Percentiles rank a stretch among this genome's conserved stretches.
Evolutionary conservation across 108 stramenopile species (phyloP).

Genomic region (Stephanodiscus triporus): DNA sequence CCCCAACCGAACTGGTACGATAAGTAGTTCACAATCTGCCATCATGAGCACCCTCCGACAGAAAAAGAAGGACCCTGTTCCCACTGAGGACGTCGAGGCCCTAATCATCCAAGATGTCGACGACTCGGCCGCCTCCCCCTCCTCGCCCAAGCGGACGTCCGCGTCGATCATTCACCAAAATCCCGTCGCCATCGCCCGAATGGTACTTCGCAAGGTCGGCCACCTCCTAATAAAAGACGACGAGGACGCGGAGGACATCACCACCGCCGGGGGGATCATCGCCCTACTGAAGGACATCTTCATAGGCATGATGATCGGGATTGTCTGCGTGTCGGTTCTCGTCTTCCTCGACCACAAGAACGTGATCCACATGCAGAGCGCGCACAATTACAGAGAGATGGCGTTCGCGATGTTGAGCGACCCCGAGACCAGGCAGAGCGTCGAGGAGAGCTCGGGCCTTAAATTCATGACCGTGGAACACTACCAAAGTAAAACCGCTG

Average conservation of each 20-base stretch:
- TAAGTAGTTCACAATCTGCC: too few species aligned
- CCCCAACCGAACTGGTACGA: too few species aligned
- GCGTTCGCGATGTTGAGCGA: constrained; percentile 23
- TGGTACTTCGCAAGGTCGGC: constrained; percentile 22
- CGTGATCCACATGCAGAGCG: constrained; percentile 42
- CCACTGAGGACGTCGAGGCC: not conserved
- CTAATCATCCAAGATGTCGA: not conserved
- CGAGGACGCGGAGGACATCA: not conserved
- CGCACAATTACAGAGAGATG: constrained; percentile 31
- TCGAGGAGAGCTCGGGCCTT: constrained; percentile 49
- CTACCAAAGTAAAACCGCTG: constrained; percentile 39
- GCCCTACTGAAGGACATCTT: constrained; percentile 33
- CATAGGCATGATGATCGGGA: constrained; percentile 26
- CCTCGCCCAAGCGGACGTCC: not conserved
- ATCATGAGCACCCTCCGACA: constrained; percentile 1
- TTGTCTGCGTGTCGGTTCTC: constrained; percentile 27
- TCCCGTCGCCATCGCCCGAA: constrained; percentile 21
- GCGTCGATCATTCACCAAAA: not conserved
- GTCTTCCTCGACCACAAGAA: constrained; percentile 41
- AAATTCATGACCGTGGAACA: constrained; percentile 52
- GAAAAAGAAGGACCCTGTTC: not conserved
- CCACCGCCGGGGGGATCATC: not conserved
- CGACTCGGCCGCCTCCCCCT: not conserved
- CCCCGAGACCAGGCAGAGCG: constrained; percentile 25
- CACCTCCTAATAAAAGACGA: not conserved